Evolutionary conservation across 352 stramenopile genomes (phyloP).

Genomic region (Phytopythium sindhum): DNA sequence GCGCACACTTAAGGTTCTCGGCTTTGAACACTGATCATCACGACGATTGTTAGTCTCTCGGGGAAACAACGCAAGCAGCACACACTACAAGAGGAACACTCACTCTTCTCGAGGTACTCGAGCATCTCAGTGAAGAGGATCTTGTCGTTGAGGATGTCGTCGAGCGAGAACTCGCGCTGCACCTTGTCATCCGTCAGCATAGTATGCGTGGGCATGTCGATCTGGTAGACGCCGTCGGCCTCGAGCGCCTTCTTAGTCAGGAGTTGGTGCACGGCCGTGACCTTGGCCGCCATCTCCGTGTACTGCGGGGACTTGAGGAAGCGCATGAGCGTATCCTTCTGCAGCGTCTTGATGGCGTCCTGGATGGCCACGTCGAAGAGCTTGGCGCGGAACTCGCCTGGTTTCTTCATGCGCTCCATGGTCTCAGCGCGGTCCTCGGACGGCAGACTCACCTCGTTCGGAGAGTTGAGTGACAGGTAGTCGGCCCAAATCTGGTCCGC

Average conservation of each 20-base stretch:
- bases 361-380: slow-evolving; percentile 82
- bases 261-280: slow-evolving; percentile 45
- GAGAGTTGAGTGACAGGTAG: slow-evolving; percentile 79
- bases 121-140: slow-evolving; percentile 84
- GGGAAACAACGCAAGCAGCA: background rate
- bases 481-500: slow-evolving; percentile 82
- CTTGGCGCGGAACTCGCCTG: slow-evolving; percentile 68
- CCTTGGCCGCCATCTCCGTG: slow-evolving; percentile 67
- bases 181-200: slow-evolving; percentile 62
- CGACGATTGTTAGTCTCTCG: slow-evolving; percentile 1
- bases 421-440: slow-evolving; percentile 76
- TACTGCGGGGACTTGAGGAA: slow-evolving; percentile 81
- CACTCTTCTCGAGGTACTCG: slow-evolving; percentile 85
- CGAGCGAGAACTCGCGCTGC: slow-evolving; percentile 63
- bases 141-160: slow-evolving; percentile 79
- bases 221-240: slow-evolving; percentile 60
- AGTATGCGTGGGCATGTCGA: slow-evolving; percentile 54
- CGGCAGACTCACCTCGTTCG: slow-evolving; percentile 79
- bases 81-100: slow-evolving; percentile 7
- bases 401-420: slow-evolving; percentile 81
- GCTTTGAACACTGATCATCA: slow-evolving; percentile 67
- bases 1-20: slow-evolving; percentile 81
- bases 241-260: slow-evolving; percentile 69
- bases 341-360: slow-evolving; percentile 81
- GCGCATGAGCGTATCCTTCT: slow-evolving; percentile 76